Percentiles rank a stretch among this genome's conserved stretches.
These are phyloP conservation scores for Populus alba DNA, from an alignment of 345 rosid genomes.

Conservation along the genomic window DNA sequence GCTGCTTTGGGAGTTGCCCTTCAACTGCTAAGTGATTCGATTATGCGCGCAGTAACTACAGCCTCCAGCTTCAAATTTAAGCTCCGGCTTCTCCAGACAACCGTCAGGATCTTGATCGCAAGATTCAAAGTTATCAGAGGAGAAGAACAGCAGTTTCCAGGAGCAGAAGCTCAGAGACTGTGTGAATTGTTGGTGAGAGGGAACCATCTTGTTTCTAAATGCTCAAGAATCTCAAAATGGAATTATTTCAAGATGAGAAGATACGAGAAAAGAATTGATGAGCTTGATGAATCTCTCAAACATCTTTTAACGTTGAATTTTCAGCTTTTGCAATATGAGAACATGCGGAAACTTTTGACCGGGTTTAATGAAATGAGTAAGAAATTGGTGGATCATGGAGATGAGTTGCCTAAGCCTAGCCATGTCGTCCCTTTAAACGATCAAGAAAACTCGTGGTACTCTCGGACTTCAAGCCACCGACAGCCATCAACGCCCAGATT, in stretches of 20 bases:
- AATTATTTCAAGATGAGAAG: not conserved
- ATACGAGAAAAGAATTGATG: not conserved
- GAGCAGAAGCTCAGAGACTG: not conserved
- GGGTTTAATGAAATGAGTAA: not conserved
- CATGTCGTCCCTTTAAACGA: too few relatives aligned
- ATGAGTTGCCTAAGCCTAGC: too few relatives aligned
- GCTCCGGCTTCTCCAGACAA: not conserved
- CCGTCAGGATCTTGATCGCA: not conserved
- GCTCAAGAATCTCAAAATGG: not conserved
- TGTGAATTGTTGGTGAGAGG: not conserved
- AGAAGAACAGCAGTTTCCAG: not conserved
- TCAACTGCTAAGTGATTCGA: not conserved
- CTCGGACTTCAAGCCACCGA: too few relatives aligned
- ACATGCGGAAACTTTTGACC: not conserved
- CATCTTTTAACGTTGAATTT: not conserved
- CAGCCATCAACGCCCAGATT: too few relatives aligned
- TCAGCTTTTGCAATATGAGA: not conserved
- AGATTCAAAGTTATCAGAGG: not conserved
- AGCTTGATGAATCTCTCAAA: not conserved
- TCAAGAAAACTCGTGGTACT: too few relatives aligned
- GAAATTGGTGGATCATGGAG: not conserved
- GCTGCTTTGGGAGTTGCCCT: too few relatives aligned
- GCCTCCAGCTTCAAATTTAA: not conserved
- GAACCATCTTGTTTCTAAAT: not conserved
- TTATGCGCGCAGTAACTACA: not conserved